Percentiles rank a stretch among this genome's conserved stretches.
Conservation (phyloP, 768 basidiomycete genomes). For the Tremella fuciformis region DNA sequence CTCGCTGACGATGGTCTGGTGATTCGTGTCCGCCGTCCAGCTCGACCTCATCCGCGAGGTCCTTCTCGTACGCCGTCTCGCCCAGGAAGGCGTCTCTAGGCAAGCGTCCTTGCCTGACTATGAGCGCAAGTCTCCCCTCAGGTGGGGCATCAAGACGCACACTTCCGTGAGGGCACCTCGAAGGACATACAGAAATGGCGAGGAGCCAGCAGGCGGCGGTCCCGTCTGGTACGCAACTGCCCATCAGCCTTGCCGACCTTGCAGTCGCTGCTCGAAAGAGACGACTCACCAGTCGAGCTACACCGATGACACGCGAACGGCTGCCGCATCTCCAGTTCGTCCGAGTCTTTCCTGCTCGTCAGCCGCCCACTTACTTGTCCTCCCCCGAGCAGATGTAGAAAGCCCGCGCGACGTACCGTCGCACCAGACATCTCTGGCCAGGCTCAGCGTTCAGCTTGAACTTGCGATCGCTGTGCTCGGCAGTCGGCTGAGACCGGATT, state of each 20-base stretch:
- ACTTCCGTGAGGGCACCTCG: slow-evolving; percentile 76
- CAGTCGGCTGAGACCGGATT: slow-evolving; percentile 68
- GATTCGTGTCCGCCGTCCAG: too few species aligned
- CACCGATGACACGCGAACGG: slow-evolving; percentile 45
- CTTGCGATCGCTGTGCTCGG: slow-evolving; percentile 58
- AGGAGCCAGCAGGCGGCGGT: slow-evolving; percentile 72
- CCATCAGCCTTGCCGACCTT: too few species aligned
- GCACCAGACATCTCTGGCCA: slow-evolving; percentile 68
- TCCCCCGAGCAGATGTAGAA: background rate
- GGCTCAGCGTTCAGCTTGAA: slow-evolving; percentile 82
- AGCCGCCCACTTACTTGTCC: background rate
- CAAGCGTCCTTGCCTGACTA: slow-evolving; percentile 69
- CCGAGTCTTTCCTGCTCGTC: slow-evolving; percentile 27
- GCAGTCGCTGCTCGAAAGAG: background rate
- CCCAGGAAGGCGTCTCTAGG: slow-evolving; percentile 76
- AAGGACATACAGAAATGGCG: slow-evolving; percentile 74
- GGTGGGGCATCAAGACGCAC: slow-evolving; percentile 25
- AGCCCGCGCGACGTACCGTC: slow-evolving; percentile 60
- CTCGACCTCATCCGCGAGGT: background rate
- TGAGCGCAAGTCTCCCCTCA: background rate
- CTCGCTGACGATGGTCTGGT: background rate
- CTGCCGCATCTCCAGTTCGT: slow-evolving; percentile 46
- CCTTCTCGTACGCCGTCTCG: slow-evolving; percentile 27
- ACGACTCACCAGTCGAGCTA: slow-evolving; percentile 47
- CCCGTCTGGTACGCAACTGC: slow-evolving; percentile 70